Conservation (phyloP, 306 rosid species). For the Ochetophila trinervis region DNA sequence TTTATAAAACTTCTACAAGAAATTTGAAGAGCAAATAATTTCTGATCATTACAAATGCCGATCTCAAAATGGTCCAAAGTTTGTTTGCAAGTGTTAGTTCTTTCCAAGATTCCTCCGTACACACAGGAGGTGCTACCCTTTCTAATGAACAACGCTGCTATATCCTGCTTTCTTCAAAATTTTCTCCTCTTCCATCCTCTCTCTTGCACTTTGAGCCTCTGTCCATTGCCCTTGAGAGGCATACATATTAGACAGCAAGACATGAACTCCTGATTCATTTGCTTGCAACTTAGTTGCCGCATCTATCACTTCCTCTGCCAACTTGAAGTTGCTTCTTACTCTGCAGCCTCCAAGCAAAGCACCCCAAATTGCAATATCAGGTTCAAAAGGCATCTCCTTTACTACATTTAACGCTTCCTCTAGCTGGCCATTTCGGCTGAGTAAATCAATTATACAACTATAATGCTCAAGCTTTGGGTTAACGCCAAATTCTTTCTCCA, state of each 20-base stretch:
- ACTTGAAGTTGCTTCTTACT: conserved; percentile 10
- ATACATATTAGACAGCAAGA: conserved; percentile 23
- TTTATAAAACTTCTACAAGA: too few species aligned
- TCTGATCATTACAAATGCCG: too few species aligned
- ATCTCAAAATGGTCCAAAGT: too few species aligned
- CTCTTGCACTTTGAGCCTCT: conserved; percentile 25
- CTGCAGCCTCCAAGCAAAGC: conserved; percentile 31
- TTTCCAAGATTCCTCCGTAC: too few species aligned
- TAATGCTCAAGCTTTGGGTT: conserved; percentile 24
- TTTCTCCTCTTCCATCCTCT: conserved; percentile 22
- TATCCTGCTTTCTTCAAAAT: conserved; percentile 21
- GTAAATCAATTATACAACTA: conserved; percentile 28
- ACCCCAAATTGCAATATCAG: conserved; percentile 32
- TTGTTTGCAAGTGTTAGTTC: too few species aligned
- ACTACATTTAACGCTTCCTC: conserved; percentile 20
- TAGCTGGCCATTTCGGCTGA: conserved; percentile 27
- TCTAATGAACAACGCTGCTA: conserved; percentile 6
- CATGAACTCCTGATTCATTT: conserved; percentile 23
- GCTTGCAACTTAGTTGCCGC: conserved; percentile 14
- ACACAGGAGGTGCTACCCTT: too few species aligned
- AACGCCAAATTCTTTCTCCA: conserved; percentile 16
- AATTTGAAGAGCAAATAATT: too few species aligned
- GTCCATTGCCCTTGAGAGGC: conserved; percentile 28
- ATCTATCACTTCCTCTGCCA: conserved; percentile 25
- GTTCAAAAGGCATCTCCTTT: conserved; percentile 20